Percentiles rank a stretch among this genome's conserved stretches.
These are phyloP conservation scores for Termitomyces sp. DNA, from an alignment of 768 basidiomycete species.

Conservation along the genomic window DNA sequence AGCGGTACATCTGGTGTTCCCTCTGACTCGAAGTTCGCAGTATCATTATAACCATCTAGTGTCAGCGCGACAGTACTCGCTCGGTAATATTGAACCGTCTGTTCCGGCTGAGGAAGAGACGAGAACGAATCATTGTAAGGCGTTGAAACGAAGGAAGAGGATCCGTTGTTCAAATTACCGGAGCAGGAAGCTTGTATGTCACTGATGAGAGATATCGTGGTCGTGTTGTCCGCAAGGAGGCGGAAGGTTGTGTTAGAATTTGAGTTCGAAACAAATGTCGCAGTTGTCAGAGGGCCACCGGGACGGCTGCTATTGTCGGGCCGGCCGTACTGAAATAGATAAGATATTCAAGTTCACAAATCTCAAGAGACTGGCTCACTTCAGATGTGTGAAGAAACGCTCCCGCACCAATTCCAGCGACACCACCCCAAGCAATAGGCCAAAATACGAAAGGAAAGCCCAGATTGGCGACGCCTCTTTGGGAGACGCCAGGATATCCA, in stretches of 20 bases:
- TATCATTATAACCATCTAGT: conserved; percentile 65
- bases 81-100: conserved; percentile 65
- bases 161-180: conserved; percentile 18
- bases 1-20: conserved; percentile 44
- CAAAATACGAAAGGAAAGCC: conserved; percentile 55
- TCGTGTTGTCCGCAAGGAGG: conserved; percentile 41
- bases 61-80: conserved; percentile 58
- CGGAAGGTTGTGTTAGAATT: conserved; percentile 31
- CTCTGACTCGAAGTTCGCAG: conserved; percentile 38
- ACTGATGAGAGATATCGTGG: conserved; percentile 33
- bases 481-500: conserved; percentile 42
- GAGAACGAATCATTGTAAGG: conserved; percentile 26
- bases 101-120: conserved; percentile 39
- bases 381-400: conserved; percentile 28
- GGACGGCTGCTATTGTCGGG: conserved; percentile 39
- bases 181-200: conserved; percentile 34
- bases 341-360: neutral
- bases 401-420: conserved; percentile 15
- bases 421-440: conserved; percentile 46
- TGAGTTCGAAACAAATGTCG: conserved; percentile 34
- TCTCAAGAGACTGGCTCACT: conserved; percentile 21
- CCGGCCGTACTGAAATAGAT: conserved; percentile 37
- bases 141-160: conserved; percentile 17
- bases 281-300: conserved; percentile 37
- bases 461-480: conserved; percentile 34